These are phyloP conservation scores for Davidsoniella eucalypti DNA, from an alignment of 2,329 filamentous ascomycete genomes.

Conservation along the genomic window DNA sequence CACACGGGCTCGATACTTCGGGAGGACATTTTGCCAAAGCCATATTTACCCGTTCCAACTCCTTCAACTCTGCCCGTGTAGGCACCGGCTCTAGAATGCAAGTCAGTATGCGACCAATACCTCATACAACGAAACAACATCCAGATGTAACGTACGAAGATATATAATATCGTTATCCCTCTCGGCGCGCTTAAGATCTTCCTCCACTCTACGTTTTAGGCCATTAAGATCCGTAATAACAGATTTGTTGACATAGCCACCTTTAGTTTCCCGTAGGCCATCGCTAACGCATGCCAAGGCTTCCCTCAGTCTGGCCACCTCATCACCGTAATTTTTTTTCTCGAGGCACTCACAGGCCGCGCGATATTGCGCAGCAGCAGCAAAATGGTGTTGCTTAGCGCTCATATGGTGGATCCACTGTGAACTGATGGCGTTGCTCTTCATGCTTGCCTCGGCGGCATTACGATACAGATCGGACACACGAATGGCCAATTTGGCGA, in stretches of 20 bases:
- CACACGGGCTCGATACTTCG: slow-evolving; percentile 65
- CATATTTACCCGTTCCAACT: slow-evolving; percentile 79
- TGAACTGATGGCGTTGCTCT: slow-evolving; percentile 76
- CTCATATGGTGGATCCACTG: slow-evolving; percentile 98
- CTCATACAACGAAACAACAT: neutral
- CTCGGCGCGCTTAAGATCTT: slow-evolving; percentile 81
- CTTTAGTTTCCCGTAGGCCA: slow-evolving; percentile 64
- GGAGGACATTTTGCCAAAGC: slow-evolving; percentile 62
- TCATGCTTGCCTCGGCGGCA: slow-evolving; percentile 71
- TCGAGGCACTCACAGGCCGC: slow-evolving; percentile 83
- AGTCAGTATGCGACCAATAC: neutral
- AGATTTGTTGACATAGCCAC: slow-evolving; percentile 58
- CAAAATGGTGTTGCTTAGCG: slow-evolving; percentile 94
- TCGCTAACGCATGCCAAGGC: slow-evolving; percentile 70
- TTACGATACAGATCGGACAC: slow-evolving; percentile 82
- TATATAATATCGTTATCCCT: slow-evolving; percentile 97
- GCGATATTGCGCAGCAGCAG: slow-evolving; percentile 82
- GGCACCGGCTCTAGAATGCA: slow-evolving; percentile 51
- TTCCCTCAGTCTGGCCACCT: slow-evolving; percentile 73
- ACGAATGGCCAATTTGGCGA: slow-evolving; percentile 75
- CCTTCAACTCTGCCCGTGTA: slow-evolving; percentile 72
- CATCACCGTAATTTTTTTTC: slow-evolving; percentile 88
- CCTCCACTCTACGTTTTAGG: slow-evolving; percentile 64
- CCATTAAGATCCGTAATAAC: slow-evolving; percentile 71
- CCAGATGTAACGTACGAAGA: slow-evolving; percentile 35